Conservation (phyloP, 2,329 filamentous ascomycete genomes). For the Magnaporthiopsis rhizophila region DNA sequence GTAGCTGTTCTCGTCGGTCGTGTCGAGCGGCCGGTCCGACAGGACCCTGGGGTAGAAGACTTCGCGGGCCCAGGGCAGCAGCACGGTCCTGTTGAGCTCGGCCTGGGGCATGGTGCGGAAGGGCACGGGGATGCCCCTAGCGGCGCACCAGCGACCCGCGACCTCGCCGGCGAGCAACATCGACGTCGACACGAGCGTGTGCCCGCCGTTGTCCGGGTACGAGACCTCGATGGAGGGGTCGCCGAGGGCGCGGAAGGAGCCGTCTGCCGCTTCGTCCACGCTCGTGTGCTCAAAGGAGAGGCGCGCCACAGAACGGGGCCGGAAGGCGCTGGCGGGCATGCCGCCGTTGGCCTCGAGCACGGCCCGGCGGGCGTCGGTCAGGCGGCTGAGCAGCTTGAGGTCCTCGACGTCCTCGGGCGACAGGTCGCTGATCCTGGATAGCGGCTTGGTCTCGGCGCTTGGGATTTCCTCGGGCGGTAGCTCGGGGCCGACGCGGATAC, state of each 20-base stretch:
- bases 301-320: conserved; percentile 29
- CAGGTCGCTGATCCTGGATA: conserved; percentile 36
- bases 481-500: neutral
- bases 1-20: conserved; percentile 21
- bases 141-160: conserved; percentile 52
- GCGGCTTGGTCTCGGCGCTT: conserved; percentile 23
- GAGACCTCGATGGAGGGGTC: conserved; percentile 43
- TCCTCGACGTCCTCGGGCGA: conserved; percentile 34
- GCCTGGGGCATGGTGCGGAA: conserved; percentile 44
- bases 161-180: conserved; percentile 58
- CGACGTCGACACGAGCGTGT: conserved; percentile 34
- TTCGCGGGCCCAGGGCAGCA: conserved; percentile 29
- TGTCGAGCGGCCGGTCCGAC: conserved; percentile 21
- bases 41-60: conserved; percentile 31
- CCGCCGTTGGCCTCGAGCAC: conserved; percentile 38
- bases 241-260: conserved; percentile 27
- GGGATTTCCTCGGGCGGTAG: neutral
- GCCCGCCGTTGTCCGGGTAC: conserved; percentile 21
- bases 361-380: conserved; percentile 37
- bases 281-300: conserved; percentile 33
- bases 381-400: conserved; percentile 36
- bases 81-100: conserved; percentile 25
- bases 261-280: conserved; percentile 13
- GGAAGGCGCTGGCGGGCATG: conserved; percentile 31
- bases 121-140: conserved; percentile 49